Percentiles rank a stretch among this genome's conserved stretches.
Conservation (phyloP, 257 asterid genomes). For the Solanum chmielewskii region DNA sequence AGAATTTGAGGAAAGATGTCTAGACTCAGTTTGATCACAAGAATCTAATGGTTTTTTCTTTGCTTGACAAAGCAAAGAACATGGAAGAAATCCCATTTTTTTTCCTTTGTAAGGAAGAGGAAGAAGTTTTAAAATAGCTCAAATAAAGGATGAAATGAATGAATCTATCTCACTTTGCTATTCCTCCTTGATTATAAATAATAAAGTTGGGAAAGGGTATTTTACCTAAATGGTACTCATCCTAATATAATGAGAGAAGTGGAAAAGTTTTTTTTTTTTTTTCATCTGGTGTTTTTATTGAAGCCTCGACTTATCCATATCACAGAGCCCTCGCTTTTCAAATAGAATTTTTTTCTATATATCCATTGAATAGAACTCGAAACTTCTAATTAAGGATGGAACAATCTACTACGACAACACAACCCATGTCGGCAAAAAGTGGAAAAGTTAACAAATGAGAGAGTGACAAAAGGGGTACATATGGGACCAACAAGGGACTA, state of each 20-base stretch:
- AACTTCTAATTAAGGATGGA: fast-evolving
- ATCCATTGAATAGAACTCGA: not conserved
- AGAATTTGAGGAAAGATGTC: not conserved
- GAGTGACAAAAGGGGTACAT: not conserved
- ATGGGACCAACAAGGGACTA: not conserved
- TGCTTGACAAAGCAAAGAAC: not conserved
- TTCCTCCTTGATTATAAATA: not conserved
- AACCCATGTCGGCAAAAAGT: not conserved
- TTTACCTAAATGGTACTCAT: not conserved
- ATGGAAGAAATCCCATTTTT: slow-evolving; percentile 6
- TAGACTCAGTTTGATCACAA: slow-evolving; percentile 8
- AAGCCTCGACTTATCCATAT: fast-evolving
- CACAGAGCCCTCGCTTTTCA: fast-evolving
- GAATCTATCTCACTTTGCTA: not conserved
- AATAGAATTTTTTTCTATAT: fast-evolving
- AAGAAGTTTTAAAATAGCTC: not conserved
- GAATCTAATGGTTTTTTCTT: slow-evolving; percentile 6
- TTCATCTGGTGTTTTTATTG: fast-evolving
- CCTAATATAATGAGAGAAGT: not conserved
- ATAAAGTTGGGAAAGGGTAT: not conserved
- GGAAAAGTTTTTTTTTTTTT: not conserved
- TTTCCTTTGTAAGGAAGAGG: not conserved
- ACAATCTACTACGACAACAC: fast-evolving
- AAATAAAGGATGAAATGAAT: not conserved
- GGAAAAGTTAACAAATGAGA: not conserved